Evolutionary conservation across 176 grass and related monocot species (phyloP).

Genomic region (Musa schizocarpa): DNA sequence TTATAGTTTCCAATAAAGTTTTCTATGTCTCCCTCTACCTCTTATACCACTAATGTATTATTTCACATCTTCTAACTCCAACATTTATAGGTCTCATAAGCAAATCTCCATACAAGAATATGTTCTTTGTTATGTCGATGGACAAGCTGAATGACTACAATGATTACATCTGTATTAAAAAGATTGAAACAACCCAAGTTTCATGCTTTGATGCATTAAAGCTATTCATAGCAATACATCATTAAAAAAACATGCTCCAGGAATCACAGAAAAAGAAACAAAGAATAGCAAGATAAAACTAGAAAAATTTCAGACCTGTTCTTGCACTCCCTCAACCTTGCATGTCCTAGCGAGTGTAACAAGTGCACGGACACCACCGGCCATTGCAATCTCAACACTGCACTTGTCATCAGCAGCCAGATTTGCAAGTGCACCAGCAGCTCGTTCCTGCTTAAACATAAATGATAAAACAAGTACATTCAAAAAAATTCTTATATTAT

Average conservation of each 20-base stretch:
- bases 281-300: neutral
- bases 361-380: conserved; percentile 93
- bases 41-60: no score
- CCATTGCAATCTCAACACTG: conserved; percentile 80
- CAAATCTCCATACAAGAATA: no score
- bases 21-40: no score
- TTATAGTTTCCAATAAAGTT: no score
- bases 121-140: no score
- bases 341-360: conserved; percentile 89
- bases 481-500: neutral
- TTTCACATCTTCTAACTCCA: no score
- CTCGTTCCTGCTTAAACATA: conserved; percentile 62
- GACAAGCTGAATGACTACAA: no score
- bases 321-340: conserved; percentile 85
- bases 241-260: neutral
- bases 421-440: conserved; percentile 91
- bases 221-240: neutral
- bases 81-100: no score
- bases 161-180: neutral
- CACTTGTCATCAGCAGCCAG: conserved; percentile 98
- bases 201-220: neutral
- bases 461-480: neutral
- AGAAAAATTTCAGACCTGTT: conserved; percentile 48
- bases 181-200: neutral
- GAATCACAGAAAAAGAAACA: neutral